Conservation (phyloP, 164 flowering plant genomes). For the Vitis riparia region DNA sequence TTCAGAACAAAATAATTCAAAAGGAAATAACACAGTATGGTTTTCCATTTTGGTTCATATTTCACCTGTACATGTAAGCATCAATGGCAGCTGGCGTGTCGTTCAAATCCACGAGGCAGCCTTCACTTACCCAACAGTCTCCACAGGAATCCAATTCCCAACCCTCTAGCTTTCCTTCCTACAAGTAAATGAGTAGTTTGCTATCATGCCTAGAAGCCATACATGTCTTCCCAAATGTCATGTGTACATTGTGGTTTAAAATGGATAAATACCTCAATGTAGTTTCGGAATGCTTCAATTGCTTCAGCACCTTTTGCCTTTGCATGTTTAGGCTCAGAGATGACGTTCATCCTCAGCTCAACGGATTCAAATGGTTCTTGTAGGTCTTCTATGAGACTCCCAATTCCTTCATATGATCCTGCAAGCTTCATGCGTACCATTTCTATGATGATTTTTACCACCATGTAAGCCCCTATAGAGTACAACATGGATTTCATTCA, state of each 20-base stretch:
- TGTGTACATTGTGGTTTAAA: not conserved
- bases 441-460: constrained; percentile 88
- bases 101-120: constrained; percentile 83
- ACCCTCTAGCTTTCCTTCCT: constrained; percentile 72
- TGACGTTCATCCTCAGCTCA: constrained; percentile 73
- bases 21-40: not conserved
- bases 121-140: constrained; percentile 94
- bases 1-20: not conserved
- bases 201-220: too few species aligned
- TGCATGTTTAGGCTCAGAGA: constrained; percentile 62
- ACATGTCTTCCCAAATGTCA: not conserved
- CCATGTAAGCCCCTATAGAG: constrained; percentile 86
- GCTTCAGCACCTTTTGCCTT: constrained; percentile 65
- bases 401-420: constrained; percentile 77
- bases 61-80: constrained; percentile 90
- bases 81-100: constrained; percentile 73
- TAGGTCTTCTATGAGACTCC: constrained; percentile 73
- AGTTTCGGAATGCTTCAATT: constrained; percentile 65
- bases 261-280: constrained; percentile 47
- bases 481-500: not conserved
- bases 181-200: not conserved
- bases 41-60: not conserved
- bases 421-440: constrained; percentile 89
- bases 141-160: constrained; percentile 90
- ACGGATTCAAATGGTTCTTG: constrained; percentile 76